phyloP scores from a whole-genome alignment of 75 land plant species.

The Pinus albicaulis region DNA sequence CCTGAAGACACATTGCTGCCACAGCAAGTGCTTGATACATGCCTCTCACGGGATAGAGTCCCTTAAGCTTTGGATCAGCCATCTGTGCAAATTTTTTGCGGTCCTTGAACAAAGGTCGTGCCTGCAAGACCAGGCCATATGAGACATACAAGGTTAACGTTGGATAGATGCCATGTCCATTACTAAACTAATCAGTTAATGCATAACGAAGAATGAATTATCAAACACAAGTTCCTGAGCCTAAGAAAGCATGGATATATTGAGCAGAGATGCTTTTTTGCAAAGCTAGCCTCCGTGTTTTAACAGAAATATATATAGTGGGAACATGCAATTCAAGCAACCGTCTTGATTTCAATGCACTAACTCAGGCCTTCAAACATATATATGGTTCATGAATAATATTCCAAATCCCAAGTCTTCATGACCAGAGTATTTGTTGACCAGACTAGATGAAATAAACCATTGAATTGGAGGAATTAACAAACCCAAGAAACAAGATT shows the following conservation, averaged over 20 bases:
- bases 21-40: slow-evolving; percentile 90
- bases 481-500: slow-evolving; percentile 89
- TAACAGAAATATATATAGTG: neutral
- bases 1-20: slow-evolving; percentile 93
- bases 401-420: neutral
- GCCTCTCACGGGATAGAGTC: slow-evolving; percentile 83
- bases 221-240: neutral
- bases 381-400: too few species aligned
- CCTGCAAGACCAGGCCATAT: slow-evolving; percentile 42
- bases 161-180: neutral
- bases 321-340: neutral
- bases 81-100: slow-evolving; percentile 78
- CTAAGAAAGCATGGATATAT: neutral
- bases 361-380: neutral
- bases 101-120: slow-evolving; percentile 84
- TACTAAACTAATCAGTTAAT: neutral
- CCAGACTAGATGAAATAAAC: neutral
- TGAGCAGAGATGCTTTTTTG: neutral
- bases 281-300: neutral
- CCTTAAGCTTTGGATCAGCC: slow-evolving; percentile 87
- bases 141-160: neutral
- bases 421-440: too few species aligned
- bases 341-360: neutral
- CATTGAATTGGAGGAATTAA: neutral
- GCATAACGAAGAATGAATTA: neutral